Evolutionary conservation across 1,284 basidiomycete genomes (phyloP).

Genomic region (Apiotrichum domesticum): DNA sequence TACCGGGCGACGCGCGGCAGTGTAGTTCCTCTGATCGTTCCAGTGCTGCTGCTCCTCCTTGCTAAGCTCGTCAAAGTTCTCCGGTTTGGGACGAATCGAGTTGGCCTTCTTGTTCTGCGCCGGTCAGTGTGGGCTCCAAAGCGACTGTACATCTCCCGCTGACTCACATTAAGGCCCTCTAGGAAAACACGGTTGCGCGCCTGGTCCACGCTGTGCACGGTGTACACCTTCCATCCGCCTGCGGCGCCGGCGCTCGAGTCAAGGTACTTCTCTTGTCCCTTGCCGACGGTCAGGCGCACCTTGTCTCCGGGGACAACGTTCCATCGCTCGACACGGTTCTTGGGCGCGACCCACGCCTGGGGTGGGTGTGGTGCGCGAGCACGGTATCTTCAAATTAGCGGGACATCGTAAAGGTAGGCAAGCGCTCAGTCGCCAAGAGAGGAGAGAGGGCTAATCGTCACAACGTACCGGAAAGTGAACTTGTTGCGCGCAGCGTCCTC

Average conservation of each 20-base stretch:
- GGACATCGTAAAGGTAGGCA: not conserved
- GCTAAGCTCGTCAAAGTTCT: constrained; percentile 23
- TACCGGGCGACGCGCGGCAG: constrained; percentile 29
- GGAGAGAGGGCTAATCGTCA: too few species aligned
- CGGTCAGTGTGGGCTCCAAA: not conserved
- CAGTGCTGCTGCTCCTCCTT: constrained; percentile 22
- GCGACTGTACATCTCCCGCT: not conserved
- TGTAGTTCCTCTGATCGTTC: constrained; percentile 27
- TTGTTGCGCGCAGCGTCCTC: constrained; percentile 18
- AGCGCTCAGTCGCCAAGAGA: not conserved
- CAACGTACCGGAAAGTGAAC: constrained; percentile 20
- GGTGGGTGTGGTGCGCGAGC: constrained; percentile 30
- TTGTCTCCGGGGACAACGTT: constrained; percentile 43
- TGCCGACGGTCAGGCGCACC: constrained; percentile 40
- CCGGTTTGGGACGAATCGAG: constrained; percentile 25
- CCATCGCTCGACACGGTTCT: constrained; percentile 37
- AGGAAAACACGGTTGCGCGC: constrained; percentile 36
- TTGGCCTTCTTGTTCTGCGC: constrained; percentile 33
- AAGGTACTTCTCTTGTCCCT: constrained; percentile 33
- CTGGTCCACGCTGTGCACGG: constrained; percentile 36
- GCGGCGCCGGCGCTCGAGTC: constrained; percentile 23
- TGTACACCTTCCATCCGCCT: constrained; percentile 40
- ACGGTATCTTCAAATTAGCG: constrained; percentile 20
- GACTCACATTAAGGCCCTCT: constrained; percentile 36
- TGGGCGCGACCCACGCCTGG: constrained; percentile 28